Conservation (phyloP, 108 stramenopile genomes). For the Licmophora abbreviata region DNA sequence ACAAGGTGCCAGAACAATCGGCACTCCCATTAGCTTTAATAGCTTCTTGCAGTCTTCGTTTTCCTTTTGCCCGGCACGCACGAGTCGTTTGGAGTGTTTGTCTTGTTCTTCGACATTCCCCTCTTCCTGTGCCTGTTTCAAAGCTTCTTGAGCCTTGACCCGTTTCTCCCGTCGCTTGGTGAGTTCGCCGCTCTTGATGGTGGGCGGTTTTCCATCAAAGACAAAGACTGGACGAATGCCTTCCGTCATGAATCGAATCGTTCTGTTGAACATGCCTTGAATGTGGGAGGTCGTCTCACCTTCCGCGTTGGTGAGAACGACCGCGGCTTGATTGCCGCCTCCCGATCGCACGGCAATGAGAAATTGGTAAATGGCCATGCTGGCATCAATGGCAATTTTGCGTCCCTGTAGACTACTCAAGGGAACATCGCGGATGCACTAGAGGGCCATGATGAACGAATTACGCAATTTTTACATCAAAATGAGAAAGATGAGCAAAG, state of each 20-base stretch:
- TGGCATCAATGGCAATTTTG: conserved; percentile 97
- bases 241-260: conserved; percentile 90
- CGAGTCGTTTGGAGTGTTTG: conserved; percentile 77
- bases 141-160: conserved; percentile 82
- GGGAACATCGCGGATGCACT: conserved; percentile 87
- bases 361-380: conserved; percentile 99
- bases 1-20: conserved; percentile 89
- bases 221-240: conserved; percentile 95
- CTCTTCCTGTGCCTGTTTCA: conserved; percentile 73
- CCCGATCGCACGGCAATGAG: conserved; percentile 92
- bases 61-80: conserved; percentile 83
- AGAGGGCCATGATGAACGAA: conserved; percentile 1
- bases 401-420: conserved; percentile 89
- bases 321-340: conserved; percentile 45
- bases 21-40: conserved; percentile 94
- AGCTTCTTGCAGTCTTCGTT: conserved; percentile 84
- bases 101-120: conserved; percentile 86
- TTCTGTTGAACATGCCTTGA: conserved; percentile 99
- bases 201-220: conserved; percentile 98
- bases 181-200: conserved; percentile 90
- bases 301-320: conserved; percentile 85
- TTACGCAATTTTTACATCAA: not conserved
- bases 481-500: not conserved
- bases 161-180: conserved; percentile 89
- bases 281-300: conserved; percentile 95